These are phyloP conservation scores for Globisporangium lucens DNA, from an alignment of 352 stramenopile species.

Conservation along the genomic window DNA sequence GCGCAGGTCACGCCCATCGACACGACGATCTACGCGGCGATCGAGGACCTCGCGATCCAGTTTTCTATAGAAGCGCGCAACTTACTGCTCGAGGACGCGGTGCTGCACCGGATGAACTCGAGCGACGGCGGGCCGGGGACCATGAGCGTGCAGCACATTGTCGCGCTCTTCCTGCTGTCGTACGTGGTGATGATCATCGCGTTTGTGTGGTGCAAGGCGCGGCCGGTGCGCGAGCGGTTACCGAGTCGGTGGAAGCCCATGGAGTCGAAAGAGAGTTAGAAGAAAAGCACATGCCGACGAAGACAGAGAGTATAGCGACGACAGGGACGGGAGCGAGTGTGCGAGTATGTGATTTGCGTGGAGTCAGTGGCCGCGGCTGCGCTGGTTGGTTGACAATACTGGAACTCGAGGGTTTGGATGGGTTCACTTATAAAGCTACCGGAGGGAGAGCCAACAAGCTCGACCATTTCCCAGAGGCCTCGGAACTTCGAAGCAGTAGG, in stretches of 20 bases:
- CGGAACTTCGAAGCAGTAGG: neutral
- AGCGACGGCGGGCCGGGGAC: conserved; percentile 30
- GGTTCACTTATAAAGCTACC: neutral
- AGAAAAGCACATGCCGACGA: neutral
- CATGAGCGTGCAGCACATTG: conserved; percentile 57
- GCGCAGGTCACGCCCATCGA: conserved; percentile 67
- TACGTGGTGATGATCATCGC: conserved; percentile 70
- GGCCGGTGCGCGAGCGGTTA: conserved; percentile 63
- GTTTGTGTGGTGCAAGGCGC: conserved; percentile 77
- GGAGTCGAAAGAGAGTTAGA: conserved; percentile 65
- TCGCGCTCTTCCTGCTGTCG: conserved; percentile 56
- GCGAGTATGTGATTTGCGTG: neutral
- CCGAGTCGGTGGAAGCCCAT: conserved; percentile 79
- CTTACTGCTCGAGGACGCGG: conserved; percentile 43
- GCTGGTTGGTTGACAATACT: neutral
- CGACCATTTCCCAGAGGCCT: neutral
- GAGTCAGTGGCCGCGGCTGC: neutral
- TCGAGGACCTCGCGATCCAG: conserved; percentile 77
- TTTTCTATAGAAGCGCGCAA: conserved; percentile 72
- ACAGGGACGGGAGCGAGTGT: neutral
- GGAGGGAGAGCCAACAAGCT: no score
- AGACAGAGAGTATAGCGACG: neutral
- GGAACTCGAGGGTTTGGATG: neutral
- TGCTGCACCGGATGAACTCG: conserved; percentile 17
- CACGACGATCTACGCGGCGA: conserved; percentile 68